phyloP scores from a whole-genome alignment of 768 basidiomycete genomes.

The Phaffia tasmanica region DNA sequence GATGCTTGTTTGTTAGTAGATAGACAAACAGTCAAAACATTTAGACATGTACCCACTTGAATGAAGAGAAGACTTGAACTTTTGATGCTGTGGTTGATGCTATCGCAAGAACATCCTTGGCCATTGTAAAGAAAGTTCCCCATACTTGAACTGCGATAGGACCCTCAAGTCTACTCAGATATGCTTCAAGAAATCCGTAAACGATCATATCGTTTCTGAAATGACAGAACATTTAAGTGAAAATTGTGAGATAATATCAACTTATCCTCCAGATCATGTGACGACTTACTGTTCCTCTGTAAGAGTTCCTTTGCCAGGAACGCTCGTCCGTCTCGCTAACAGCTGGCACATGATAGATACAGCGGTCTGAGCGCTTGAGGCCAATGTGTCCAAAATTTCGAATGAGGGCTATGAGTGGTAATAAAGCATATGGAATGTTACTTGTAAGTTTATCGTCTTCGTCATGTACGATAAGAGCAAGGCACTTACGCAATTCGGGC shows the following conservation, averaged over 20 bases:
- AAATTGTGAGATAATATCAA: background rate
- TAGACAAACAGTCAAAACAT: background rate
- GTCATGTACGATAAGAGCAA: background rate
- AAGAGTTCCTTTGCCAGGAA: background rate
- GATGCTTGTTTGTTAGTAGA: background rate
- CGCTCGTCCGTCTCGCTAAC: constrained; percentile 2
- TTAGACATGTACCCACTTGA: constrained; percentile 47
- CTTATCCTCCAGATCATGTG: background rate
- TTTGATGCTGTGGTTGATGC: constrained; percentile 53
- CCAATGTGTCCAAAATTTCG: constrained; percentile 69
- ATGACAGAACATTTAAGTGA: background rate
- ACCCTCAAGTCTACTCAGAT: constrained; percentile 70
- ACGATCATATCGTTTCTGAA: constrained; percentile 56
- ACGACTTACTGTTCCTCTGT: too few relatives aligned
- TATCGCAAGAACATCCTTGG: constrained; percentile 60
- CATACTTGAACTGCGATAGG: constrained; percentile 89
- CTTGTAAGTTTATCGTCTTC: background rate
- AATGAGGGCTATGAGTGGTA: constrained; percentile 47
- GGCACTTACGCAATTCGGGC: constrained; percentile 1
- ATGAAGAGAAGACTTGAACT: constrained; percentile 53
- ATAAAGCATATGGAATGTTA: background rate
- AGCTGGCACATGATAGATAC: constrained; percentile 84
- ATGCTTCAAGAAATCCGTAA: constrained; percentile 82
- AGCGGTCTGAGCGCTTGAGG: constrained; percentile 71
- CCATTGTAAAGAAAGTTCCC: constrained; percentile 62